Base-by-base conservation (phyloP, 2,329 filamentous ascomycete species). In the Hypomyces perniciosus region DNA sequence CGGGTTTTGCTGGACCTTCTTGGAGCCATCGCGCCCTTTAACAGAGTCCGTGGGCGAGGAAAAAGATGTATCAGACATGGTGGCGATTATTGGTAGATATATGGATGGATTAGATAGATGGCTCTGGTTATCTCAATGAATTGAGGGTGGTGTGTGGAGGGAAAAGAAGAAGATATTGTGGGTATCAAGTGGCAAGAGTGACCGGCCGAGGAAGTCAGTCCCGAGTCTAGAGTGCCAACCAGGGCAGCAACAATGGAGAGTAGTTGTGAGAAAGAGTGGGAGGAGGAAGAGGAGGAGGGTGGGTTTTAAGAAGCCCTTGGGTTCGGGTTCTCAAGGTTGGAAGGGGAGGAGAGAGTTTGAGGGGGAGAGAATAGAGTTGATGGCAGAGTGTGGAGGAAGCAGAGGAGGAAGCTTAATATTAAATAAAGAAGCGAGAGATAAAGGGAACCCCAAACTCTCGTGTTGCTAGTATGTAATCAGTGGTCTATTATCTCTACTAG, bases 391-490 rank as follows among this genome's bases (percentile, higher is more conserved):
- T 33, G 45, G 45, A 40, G 46, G 29, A 40, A 49, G 37, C 44
- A 29, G 34, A 43, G 46, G 42, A 42, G 38, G 35, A 76, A 30
- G 43, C n/a, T 56, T 52, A 47, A 46, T 51, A 53, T 46, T 42
- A 41, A 39, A 20, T 20, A 20, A 20, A 20, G 20, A 20, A 20
- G 20, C 3, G 20, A 20, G 20, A 20, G 20, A 20, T 20, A 20
- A 3, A 20, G 20, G 20, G 20, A 20, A 20, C 20, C 20, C 20
- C 20, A 20, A 20, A 20, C 20, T 20, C 20, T 20, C 20, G 20
- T 20, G 20, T 20, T 20, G 20, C 20, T 20, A 20, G 20, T 20
- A 20, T 20, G 20, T 20, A 20, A 20, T 20, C 20, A 20, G 20
- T 20, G 3, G 20, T 20, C 20, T 20, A 20, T 20, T 20, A 20